Conservation (phyloP, 2,329 filamentous ascomycete species). For the Epichloe aotearoae region DNA sequence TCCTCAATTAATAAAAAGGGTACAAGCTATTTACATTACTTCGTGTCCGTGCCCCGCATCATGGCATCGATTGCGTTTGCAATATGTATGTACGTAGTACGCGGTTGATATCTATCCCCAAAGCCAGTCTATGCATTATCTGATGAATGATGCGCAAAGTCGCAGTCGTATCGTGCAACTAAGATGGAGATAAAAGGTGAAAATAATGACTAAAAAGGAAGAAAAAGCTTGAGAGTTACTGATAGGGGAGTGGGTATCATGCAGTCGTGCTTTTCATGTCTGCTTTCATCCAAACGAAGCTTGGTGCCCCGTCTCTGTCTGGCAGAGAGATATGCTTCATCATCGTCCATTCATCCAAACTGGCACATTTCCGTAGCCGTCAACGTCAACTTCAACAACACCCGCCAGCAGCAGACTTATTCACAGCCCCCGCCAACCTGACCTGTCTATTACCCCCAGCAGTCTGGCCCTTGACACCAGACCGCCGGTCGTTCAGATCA, state of each 20-base stretch:
- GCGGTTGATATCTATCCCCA: slow-evolving; percentile 10
- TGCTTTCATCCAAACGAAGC: slow-evolving; percentile 1
- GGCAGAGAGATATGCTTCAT: background rate
- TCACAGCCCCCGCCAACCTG: slow-evolving; percentile 27
- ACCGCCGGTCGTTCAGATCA: slow-evolving; percentile 83
- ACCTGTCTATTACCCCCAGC: slow-evolving; percentile 34
- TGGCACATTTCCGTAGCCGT: background rate
- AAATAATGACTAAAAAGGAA: background rate
- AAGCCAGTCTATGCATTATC: background rate
- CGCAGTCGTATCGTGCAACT: background rate
- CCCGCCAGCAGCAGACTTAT: slow-evolving; percentile 26
- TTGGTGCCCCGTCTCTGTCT: background rate
- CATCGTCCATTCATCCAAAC: background rate
- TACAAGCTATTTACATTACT: too few relatives aligned
- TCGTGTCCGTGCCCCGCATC: background rate
- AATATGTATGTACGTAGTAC: slow-evolving; percentile 11
- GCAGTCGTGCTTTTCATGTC: slow-evolving; percentile 1
- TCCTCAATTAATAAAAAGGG: background rate
- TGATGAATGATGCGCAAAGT: background rate
- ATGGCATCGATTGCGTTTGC: background rate
- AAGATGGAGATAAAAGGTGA: background rate
- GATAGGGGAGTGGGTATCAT: slow-evolving; percentile 4
- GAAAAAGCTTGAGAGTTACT: background rate
- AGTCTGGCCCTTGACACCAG: slow-evolving; percentile 69
- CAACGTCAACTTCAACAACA: slow-evolving; percentile 31